Percentiles rank a stretch among this genome's conserved stretches.
These are phyloP conservation scores for Pseudogymnoascus sp. DNA, from an alignment of 2,329 filamentous ascomycete species.

Conservation along the genomic window DNA sequence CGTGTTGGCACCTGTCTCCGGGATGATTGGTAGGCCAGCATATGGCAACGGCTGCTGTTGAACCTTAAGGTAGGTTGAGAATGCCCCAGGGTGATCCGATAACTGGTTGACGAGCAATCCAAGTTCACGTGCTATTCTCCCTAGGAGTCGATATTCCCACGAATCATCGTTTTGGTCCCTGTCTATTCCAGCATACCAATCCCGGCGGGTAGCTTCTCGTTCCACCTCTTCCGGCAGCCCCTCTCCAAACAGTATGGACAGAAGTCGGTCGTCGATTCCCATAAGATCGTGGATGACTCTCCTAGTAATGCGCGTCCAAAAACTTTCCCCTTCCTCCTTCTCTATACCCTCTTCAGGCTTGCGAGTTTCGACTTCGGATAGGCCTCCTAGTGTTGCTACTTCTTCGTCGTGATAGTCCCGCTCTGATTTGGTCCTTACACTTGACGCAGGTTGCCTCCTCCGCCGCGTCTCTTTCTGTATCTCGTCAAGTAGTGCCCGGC, in stretches of 20 bases:
- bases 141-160: slow-evolving; percentile 73
- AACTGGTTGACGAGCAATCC: slow-evolving; percentile 75
- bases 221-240: slow-evolving; percentile 44
- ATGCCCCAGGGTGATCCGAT: slow-evolving; percentile 79
- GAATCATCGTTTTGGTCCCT: slow-evolving; percentile 23
- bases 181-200: slow-evolving; percentile 31
- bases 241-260: slow-evolving; percentile 84
- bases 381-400: slow-evolving; percentile 23
- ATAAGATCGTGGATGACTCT: slow-evolving; percentile 83
- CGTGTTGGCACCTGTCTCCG: slow-evolving; percentile 38
- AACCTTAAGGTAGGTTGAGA: slow-evolving; percentile 66
- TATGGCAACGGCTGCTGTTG: slow-evolving; percentile 62
- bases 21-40: slow-evolving; percentile 62
- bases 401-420: slow-evolving; percentile 25
- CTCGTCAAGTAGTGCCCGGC: slow-evolving; percentile 73
- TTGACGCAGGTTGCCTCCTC: slow-evolving; percentile 53
- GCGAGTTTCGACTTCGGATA: slow-evolving; percentile 3
- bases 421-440: slow-evolving; percentile 29
- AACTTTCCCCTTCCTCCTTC: slow-evolving; percentile 47
- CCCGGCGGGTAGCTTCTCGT: slow-evolving; percentile 13
- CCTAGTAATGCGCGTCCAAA: slow-evolving; percentile 74
- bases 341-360: background rate
- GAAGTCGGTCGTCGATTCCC: slow-evolving; percentile 76
- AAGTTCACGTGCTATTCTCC: slow-evolving; percentile 78
- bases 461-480: slow-evolving; percentile 78